Evolutionary conservation across 2,329 filamentous ascomycete genomes (phyloP), one percentile per base, ranked within the genome.

Genomic region (Arthrobotrys entomopaga): DNA sequence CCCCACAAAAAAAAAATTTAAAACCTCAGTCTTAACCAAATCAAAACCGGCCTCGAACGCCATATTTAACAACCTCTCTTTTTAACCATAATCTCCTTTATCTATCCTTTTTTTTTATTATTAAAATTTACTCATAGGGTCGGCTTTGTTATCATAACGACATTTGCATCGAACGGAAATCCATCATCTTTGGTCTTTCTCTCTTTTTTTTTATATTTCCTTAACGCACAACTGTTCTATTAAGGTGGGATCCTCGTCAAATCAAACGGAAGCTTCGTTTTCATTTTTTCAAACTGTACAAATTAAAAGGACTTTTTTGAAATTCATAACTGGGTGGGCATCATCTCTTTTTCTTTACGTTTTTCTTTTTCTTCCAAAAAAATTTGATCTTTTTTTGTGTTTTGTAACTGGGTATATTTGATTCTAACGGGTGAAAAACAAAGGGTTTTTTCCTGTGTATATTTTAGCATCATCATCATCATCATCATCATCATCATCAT

Each of bases 261-360:
- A 65, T 48, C 77, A 76, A 73, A 71, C 76, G 75, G 63, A 75
- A 70, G 48, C 75, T 77, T 73, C 29, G 10, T 34, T 34, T 34
- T 34, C 29, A 34, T 34, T 78, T 76, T 66, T 78, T 75, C n/a
- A n/a, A 77, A 73, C 77, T 76, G 76, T 78, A 77, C 77, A 76
- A 77, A 72, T 77, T 78, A 77, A 77, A 60, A 38, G 58, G 61
- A 50, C n/a, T 42, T 19, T 78, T 61, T 78, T 79, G 81, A 80
- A 80, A 77, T 80, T 81, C 80, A 79, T 77, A 79, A 80, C 76
- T 77, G 73, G 76, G 78, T 78, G 77, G 78, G 77, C 77, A 79
- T 79, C 78, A 79, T 77, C 78, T 50, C 10, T 34, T 34, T 34
- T 34, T 34, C 29, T 10, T 34, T 34, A 34, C 10, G 29, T 22